Conservation (phyloP, 1,284 basidiomycete species). For the Leccinum variabile region DNA sequence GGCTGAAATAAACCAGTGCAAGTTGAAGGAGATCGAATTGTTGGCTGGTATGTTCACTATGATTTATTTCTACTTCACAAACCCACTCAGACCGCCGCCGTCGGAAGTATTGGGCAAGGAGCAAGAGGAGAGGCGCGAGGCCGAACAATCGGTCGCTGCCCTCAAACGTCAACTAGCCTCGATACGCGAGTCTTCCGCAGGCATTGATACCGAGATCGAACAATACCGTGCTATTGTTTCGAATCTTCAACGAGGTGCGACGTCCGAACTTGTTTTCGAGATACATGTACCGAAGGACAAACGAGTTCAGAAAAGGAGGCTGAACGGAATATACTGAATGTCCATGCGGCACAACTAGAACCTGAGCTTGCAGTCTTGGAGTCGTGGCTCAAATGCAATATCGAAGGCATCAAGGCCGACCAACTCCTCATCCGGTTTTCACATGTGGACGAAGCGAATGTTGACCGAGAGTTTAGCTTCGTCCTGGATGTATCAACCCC, state of each 20-base stretch:
- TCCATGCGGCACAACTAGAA: constrained; percentile 53
- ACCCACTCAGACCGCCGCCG: background rate
- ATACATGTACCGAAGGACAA: background rate
- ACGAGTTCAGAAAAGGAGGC: constrained; percentile 63
- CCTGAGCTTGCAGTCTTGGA: constrained; percentile 63
- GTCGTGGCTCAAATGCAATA: constrained; percentile 56
- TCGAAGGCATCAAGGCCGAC: constrained; percentile 76
- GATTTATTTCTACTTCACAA: background rate
- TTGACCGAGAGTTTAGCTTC: constrained; percentile 67
- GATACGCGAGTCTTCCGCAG: constrained; percentile 55
- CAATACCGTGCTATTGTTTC: constrained; percentile 58
- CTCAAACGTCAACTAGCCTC: constrained; percentile 63
- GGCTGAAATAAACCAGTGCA: constrained; percentile 67
- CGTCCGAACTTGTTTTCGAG: background rate
- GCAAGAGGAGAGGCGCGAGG: constrained; percentile 67
- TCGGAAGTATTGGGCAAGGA: constrained; percentile 63
- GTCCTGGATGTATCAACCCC: constrained; percentile 69
- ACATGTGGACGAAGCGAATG: constrained; percentile 58
- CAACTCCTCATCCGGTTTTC: constrained; percentile 74
- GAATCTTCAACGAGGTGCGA: constrained; percentile 61
- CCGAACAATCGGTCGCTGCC: constrained; percentile 58
- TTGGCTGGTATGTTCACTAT: constrained; percentile 51
- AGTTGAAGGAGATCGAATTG: constrained; percentile 70
- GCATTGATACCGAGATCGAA: constrained; percentile 67
- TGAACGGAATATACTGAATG: constrained; percentile 62